A percentile compares a stretch with the other conserved stretches of the same genome.
These are phyloP conservation scores for Lichtheimia corymbifera DNA, from an alignment of 371 early-diverging fungal genomes.

Conservation along the genomic window DNA sequence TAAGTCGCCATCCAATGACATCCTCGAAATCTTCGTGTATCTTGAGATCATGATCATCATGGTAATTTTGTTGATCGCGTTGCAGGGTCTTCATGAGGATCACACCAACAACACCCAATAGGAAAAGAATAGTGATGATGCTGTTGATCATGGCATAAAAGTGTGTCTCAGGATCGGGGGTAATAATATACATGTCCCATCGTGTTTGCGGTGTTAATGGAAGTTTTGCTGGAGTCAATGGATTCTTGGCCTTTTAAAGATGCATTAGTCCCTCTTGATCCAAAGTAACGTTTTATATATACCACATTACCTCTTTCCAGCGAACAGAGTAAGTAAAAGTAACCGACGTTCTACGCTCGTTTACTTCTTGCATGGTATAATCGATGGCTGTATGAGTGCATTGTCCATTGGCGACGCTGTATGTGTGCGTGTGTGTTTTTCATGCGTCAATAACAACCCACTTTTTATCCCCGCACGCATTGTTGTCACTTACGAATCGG, in stretches of 20 bases:
- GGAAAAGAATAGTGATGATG: slow-evolving; percentile 19
- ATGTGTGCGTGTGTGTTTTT: not conserved
- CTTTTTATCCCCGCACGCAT: not conserved
- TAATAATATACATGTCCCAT: slow-evolving; percentile 41
- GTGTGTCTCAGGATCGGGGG: slow-evolving; percentile 32
- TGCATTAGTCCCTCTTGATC: too few species aligned
- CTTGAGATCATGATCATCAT: slow-evolving; percentile 17
- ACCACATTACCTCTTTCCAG: slow-evolving; percentile 37
- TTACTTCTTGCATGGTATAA: slow-evolving; percentile 37
- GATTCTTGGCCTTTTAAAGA: too few species aligned
- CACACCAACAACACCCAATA: slow-evolving; percentile 22
- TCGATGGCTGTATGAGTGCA: slow-evolving; percentile 39
- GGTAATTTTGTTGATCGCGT: slow-evolving; percentile 17
- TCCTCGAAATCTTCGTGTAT: slow-evolving; percentile 43
- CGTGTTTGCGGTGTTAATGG: slow-evolving; percentile 12
- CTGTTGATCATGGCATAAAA: slow-evolving; percentile 32
- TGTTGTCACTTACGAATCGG: slow-evolving; percentile 39
- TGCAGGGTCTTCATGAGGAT: slow-evolving; percentile 35
- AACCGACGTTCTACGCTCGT: slow-evolving; percentile 25
- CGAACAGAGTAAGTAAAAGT: slow-evolving; percentile 45
- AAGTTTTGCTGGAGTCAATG: not conserved
- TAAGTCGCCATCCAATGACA: slow-evolving; percentile 45
- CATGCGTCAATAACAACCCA: not conserved
- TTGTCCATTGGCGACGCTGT: slow-evolving; percentile 34
- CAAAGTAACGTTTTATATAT: too few species aligned